Conservation (phyloP, 176 grass and related monocot genomes). For the Carex myosuroides region DNA sequence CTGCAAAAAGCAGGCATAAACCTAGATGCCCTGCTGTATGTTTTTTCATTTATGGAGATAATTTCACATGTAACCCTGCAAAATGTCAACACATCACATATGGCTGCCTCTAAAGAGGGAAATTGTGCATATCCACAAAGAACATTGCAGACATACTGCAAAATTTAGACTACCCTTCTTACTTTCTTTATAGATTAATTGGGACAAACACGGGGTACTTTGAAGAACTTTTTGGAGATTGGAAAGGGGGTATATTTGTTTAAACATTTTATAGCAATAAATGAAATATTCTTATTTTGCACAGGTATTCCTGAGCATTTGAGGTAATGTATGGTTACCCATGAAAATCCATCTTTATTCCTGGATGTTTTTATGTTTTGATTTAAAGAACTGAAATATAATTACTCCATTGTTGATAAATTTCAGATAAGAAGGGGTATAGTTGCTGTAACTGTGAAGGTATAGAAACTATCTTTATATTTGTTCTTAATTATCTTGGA, state of each 20-base stretch:
- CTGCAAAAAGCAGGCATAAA: not conserved
- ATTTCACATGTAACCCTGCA: not conserved
- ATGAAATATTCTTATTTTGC: not conserved
- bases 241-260: not conserved
- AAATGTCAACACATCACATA: not conserved
- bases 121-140: not conserved
- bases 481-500: not conserved
- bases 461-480: constrained; percentile 25
- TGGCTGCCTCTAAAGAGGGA: not conserved
- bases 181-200: not conserved
- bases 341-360: not conserved
- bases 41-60: not conserved
- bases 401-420: constrained; percentile 24
- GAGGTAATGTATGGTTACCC: not conserved
- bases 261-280: not conserved
- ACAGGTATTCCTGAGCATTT: not conserved
- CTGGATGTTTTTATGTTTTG: too few species aligned
- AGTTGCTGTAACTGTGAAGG: constrained; percentile 84
- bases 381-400: not conserved
- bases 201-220: not conserved
- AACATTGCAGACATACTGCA: not conserved
- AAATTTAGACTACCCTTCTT: not conserved
- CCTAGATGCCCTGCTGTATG: not conserved
- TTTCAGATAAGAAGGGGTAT: constrained; percentile 85
- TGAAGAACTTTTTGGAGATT: not conserved